Conservation (phyloP, 192 early-diverging fungal genomes). For the Gonapodya sp. region DNA sequence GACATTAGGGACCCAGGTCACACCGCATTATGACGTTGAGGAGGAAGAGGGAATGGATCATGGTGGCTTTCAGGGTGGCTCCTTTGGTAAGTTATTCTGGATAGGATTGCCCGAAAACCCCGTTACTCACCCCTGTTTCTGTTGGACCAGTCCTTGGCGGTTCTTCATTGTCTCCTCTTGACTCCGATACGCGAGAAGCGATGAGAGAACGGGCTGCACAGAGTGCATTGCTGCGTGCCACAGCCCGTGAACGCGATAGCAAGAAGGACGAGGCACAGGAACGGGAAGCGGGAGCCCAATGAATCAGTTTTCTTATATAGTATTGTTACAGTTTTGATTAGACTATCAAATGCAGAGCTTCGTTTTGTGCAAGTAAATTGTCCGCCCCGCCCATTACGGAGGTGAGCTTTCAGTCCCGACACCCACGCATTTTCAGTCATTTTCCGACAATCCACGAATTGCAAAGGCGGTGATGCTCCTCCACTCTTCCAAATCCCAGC, state of each 20-base stretch:
- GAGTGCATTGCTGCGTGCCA: not conserved
- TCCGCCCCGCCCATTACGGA: not conserved
- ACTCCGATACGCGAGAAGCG: not conserved
- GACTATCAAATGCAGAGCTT: not conserved
- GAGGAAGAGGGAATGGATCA: constrained; percentile 25
- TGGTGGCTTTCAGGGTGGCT: constrained; percentile 38
- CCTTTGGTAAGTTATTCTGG: constrained; percentile 24
- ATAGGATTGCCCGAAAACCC: not conserved
- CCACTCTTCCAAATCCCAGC: too few relatives aligned
- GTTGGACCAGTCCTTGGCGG: not conserved
- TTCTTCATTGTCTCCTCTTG: not conserved
- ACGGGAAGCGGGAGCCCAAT: not conserved
- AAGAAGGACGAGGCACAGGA: not conserved
- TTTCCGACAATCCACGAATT: not conserved
- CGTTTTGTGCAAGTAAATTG: not conserved
- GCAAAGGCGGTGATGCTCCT: not conserved
- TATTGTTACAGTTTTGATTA: not conserved
- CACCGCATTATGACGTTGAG: constrained; percentile 20
- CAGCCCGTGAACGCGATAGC: not conserved
- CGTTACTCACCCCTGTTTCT: not conserved
- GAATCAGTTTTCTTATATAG: not conserved
- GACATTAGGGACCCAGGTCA: constrained; percentile 21
- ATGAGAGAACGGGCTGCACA: not conserved
- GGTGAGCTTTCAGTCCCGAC: not conserved
- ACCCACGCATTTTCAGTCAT: not conserved